Evolutionary conservation across 1,284 basidiomycete genomes (phyloP).

Genomic region (Ustilago vetiveriae): DNA sequence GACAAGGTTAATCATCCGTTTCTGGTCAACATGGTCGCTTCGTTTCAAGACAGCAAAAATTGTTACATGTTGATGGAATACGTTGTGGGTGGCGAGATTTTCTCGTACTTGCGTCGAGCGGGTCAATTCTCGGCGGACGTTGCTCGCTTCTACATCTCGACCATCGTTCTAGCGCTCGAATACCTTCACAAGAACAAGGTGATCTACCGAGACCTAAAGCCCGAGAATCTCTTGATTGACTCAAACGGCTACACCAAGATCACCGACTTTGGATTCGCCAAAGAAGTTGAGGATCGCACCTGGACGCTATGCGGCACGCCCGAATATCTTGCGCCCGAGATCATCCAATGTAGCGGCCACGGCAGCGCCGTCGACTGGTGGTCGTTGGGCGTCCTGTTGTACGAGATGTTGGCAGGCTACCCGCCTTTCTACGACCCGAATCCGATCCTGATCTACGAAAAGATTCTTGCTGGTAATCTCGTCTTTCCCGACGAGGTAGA

Average conservation of each 20-base stretch:
- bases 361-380: constrained; percentile 62
- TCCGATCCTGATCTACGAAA: constrained; percentile 60
- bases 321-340: constrained; percentile 65
- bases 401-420: constrained; percentile 64
- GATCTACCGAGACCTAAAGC: constrained; percentile 65
- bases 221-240: constrained; percentile 63
- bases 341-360: constrained; percentile 63
- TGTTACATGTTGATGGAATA: constrained; percentile 72
- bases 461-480: constrained; percentile 69
- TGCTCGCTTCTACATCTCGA: constrained; percentile 71
- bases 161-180: constrained; percentile 69
- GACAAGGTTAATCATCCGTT: constrained; percentile 58
- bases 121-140: constrained; percentile 70
- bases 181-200: constrained; percentile 62
- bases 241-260: constrained; percentile 57
- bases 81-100: constrained; percentile 71
- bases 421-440: constrained; percentile 63
- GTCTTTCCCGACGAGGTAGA: constrained; percentile 70
- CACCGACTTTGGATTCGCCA: constrained; percentile 65
- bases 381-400: constrained; percentile 65
- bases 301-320: constrained; percentile 65
- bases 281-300: constrained; percentile 58
- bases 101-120: constrained; percentile 69
- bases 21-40: constrained; percentile 52
- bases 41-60: constrained; percentile 70